Percentiles rank a stretch among this genome's conserved stretches.
These are phyloP conservation scores for Trichoderma lentiforme DNA, from an alignment of 2,329 filamentous ascomycete species.

Conservation along the genomic window DNA sequence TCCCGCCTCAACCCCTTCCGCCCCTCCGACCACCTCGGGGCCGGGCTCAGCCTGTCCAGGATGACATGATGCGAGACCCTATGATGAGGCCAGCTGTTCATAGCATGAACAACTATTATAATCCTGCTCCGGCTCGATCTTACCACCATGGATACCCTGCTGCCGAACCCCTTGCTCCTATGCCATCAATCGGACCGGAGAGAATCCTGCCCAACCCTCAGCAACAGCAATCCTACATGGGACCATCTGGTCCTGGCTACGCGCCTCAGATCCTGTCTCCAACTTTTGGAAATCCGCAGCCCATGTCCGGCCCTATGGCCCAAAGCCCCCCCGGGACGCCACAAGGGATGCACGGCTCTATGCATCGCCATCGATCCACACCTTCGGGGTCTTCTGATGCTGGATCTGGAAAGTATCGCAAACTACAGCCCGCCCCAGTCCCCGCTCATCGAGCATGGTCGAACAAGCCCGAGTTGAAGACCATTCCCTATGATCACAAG, in stretches of 20 bases:
- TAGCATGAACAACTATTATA: constrained; percentile 32
- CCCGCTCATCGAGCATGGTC: constrained; percentile 48
- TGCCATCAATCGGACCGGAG: constrained; percentile 32
- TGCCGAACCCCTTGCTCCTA: constrained; percentile 29
- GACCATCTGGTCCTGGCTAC: constrained; percentile 34
- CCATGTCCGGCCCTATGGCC: constrained; percentile 30
- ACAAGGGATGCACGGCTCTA: constrained; percentile 30
- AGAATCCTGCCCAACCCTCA: constrained; percentile 36
- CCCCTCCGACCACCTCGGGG: constrained; percentile 38
- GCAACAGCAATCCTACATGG: constrained; percentile 33
- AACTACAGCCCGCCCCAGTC: constrained; percentile 56
- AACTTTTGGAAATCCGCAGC: constrained; percentile 33
- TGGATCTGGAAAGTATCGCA: constrained; percentile 49
- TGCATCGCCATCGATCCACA: constrained; percentile 37
- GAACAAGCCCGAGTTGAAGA: constrained; percentile 52
- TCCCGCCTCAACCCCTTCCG: constrained; percentile 37
- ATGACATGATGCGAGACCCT: constrained; percentile 33
- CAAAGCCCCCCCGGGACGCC: constrained; percentile 37
- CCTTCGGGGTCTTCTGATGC: constrained; percentile 39
- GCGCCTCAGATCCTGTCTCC: constrained; percentile 35
- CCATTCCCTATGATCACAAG: constrained; percentile 58
- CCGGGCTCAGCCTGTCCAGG: constrained; percentile 34
- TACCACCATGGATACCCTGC: constrained; percentile 34
- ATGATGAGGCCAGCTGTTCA: constrained; percentile 31
- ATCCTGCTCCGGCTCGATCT: constrained; percentile 27